Base-by-base conservation (phyloP, 345 rosid species). In the Ceriops tagal region DNA sequence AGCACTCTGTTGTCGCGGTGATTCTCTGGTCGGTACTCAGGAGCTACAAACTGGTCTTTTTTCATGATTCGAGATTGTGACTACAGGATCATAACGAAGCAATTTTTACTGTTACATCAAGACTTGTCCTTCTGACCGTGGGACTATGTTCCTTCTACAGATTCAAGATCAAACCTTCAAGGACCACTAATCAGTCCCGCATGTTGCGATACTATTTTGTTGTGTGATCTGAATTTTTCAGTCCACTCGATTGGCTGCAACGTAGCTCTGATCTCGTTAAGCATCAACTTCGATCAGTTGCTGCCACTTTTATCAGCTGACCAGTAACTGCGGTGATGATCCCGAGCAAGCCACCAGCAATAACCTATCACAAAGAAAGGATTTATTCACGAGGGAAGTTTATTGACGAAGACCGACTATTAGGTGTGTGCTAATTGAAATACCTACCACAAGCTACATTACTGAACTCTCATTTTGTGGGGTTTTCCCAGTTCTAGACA, bases 341-440 rank as follows among this genome's bases (percentile, higher is more conserved):
- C 35, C 98, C 98, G 30, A 91, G 95, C 55, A 89, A 59, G 20
- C 88, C 83, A 65, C 98, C 98, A 7, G 86, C 97, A 72, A 87
- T 30, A 32, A 91, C 98, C 98, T 93, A 78, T 53, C 49, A 73
- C 37, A 8, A 7, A 9, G 27, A 68, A 39, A 64, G 37, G 22
- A 43, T 64, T 49, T 57, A 52, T 47, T 22, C 18, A 18, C 39
- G 6, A 56, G 26, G 59, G 24, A 56, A 22, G 19, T 11, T 43
- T 43, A 43, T 43, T 56, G 22, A 8, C 8, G 6, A 3, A 56
- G 28, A 22, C 16, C 1, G 59, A 21, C 16, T 56, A 5, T 15
- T 15, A 1, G 24, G 30, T n/a, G 26, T n/a, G 31, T 47, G 70
- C 20, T 30, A 30, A 31, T 28, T 60, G 18, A 20, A 20, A 26